phyloP scores from a whole-genome alignment of 306 rosid genomes.

The Quercus mongolica region DNA sequence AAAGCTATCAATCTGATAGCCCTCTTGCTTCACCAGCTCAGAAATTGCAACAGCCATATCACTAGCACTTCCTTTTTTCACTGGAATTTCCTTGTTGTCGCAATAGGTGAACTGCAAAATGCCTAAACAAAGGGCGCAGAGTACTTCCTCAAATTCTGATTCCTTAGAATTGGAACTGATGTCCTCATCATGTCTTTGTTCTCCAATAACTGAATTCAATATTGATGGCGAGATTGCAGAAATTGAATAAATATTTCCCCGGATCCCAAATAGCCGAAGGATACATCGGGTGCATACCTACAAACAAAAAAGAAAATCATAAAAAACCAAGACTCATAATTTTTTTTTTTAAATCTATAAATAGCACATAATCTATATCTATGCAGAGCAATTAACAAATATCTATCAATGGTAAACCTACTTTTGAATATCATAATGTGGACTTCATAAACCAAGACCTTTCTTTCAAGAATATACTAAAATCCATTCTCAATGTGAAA shows the following conservation, averaged over 20 bases:
- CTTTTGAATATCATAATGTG: too few relatives aligned
- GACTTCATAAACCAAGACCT: too few relatives aligned
- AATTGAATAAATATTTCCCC: slow-evolving; percentile 33
- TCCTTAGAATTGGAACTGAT: slow-evolving; percentile 12
- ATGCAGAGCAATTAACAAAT: not conserved
- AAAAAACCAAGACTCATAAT: not conserved
- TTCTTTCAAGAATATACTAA: too few relatives aligned
- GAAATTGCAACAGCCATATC: slow-evolving; percentile 55
- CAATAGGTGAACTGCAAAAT: slow-evolving; percentile 65
- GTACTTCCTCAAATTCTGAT: slow-evolving; percentile 13
- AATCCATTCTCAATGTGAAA: too few relatives aligned
- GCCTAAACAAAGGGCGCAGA: slow-evolving; percentile 76
- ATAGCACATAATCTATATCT: not conserved
- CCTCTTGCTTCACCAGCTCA: slow-evolving; percentile 42
- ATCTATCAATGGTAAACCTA: not conserved
- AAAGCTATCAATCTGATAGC: slow-evolving; percentile 51
- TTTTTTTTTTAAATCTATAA: too few relatives aligned
- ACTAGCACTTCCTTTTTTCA: slow-evolving; percentile 28
- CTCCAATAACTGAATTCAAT: slow-evolving; percentile 29
- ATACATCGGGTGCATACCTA: slow-evolving; percentile 80
- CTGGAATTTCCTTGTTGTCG: slow-evolving; percentile 17
- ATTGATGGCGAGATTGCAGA: slow-evolving; percentile 22
- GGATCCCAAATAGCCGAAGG: slow-evolving; percentile 57
- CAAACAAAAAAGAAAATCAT: not conserved
- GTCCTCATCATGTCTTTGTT: slow-evolving; percentile 15